phyloP scores from a whole-genome alignment of 331 rosid species.

The Saraca asoca region DNA sequence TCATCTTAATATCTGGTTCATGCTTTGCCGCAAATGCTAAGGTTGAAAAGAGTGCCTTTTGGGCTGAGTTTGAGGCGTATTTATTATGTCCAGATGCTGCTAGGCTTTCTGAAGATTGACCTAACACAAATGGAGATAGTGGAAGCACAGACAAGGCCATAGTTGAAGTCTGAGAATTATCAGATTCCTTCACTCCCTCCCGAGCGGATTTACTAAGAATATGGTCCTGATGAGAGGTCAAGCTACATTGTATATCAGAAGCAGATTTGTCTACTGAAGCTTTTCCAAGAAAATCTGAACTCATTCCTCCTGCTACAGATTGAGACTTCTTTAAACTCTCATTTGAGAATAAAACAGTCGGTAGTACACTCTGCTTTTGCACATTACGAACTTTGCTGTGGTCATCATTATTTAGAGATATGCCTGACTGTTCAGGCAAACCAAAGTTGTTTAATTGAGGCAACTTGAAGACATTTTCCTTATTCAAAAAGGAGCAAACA shows the following conservation, averaged over 20 bases:
- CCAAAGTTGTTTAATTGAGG: background rate
- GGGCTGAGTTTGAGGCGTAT: slow-evolving; percentile 50
- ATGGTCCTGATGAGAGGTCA: slow-evolving; percentile 29
- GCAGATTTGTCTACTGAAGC: slow-evolving; percentile 35
- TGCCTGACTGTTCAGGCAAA: slow-evolving; percentile 8
- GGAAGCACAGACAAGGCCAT: slow-evolving; percentile 38
- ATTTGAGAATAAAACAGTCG: slow-evolving; percentile 12
- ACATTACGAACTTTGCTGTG: slow-evolving; percentile 27
- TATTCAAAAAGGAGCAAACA: slow-evolving; percentile 3
- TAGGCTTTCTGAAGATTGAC: slow-evolving; percentile 43
- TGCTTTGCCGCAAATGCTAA: slow-evolving; percentile 74
- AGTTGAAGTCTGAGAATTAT: slow-evolving; percentile 31
- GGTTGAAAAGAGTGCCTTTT: slow-evolving; percentile 60
- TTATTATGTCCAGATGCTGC: slow-evolving; percentile 49
- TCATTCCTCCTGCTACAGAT: slow-evolving; percentile 37
- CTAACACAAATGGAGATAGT: slow-evolving; percentile 38
- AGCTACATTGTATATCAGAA: slow-evolving; percentile 22
- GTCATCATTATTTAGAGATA: slow-evolving; percentile 21
- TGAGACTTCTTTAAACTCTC: slow-evolving; percentile 31
- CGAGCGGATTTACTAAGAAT: slow-evolving; percentile 17
- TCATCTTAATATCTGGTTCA: slow-evolving; percentile 51
- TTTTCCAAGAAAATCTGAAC: slow-evolving; percentile 41
- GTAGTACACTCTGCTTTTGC: slow-evolving; percentile 25
- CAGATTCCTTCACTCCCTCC: slow-evolving; percentile 19
- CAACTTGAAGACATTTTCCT: slow-evolving; percentile 20